Evolutionary conservation across 805 yeast species (phyloP).

Genomic region (Wickerhamomyces sydowiorum): DNA sequence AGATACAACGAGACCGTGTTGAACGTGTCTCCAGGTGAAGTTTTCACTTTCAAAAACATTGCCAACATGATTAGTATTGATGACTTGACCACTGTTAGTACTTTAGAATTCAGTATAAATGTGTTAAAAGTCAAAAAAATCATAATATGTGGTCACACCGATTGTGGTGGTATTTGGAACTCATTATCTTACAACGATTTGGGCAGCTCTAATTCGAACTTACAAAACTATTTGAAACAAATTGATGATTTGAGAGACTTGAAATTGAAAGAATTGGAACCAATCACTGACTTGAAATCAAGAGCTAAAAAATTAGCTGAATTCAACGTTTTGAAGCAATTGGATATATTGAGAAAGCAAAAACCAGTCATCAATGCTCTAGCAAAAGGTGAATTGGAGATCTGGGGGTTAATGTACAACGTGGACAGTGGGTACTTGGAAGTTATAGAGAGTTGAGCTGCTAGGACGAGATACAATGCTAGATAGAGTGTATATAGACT

Average conservation of each 20-base stretch:
- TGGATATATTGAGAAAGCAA: constrained; percentile 51
- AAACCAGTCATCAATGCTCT: constrained; percentile 61
- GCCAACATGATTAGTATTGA: constrained; percentile 68
- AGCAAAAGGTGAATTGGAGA: constrained; percentile 56
- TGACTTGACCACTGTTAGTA: constrained; percentile 71
- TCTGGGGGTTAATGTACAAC: constrained; percentile 81
- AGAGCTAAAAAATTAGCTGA: constrained; percentile 64
- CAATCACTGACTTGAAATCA: constrained; percentile 42
- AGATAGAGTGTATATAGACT: too few species aligned
- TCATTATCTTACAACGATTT: constrained; percentile 57
- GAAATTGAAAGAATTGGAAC: constrained; percentile 43
- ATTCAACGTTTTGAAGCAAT: constrained; percentile 70
- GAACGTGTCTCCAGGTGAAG: constrained; percentile 82
- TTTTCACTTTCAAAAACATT: constrained; percentile 82
- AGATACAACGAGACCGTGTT: constrained; percentile 78
- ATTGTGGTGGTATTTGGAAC: constrained; percentile 91
- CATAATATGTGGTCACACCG: constrained; percentile 89
- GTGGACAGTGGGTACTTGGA: constrained; percentile 68
- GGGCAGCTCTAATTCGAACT: constrained; percentile 45
- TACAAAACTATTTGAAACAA: constrained; percentile 48
- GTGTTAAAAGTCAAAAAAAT: constrained; percentile 76
- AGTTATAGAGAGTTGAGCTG: constrained; percentile 26
- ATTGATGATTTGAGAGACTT: constrained; percentile 62
- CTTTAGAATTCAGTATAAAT: constrained; percentile 83
- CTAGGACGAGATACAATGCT: too few species aligned